Conservation (phyloP, 2,329 filamentous ascomycete genomes). For the Penicillium italicum region DNA sequence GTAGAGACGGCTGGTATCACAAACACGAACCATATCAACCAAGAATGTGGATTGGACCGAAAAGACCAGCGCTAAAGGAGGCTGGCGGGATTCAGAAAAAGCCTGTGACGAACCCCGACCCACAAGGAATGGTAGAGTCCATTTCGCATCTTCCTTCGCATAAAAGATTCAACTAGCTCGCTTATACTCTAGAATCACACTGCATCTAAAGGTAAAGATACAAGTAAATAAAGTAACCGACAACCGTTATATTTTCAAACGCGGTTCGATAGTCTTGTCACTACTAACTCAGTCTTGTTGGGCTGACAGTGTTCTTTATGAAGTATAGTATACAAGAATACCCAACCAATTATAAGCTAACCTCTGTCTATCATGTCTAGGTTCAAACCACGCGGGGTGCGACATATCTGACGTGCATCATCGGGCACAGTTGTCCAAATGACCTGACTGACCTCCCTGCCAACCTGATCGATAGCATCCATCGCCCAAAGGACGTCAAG, state of each 20-base stretch:
- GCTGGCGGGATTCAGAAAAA: too few species aligned
- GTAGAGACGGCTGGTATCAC: too few species aligned
- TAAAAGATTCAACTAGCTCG: too few species aligned
- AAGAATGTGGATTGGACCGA: too few species aligned
- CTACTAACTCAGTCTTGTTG: too few species aligned
- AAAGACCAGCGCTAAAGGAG: too few species aligned
- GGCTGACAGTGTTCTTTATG: background rate
- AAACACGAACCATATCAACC: too few species aligned
- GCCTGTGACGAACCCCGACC: too few species aligned
- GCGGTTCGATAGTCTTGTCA: too few species aligned
- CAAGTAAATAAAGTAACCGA: background rate
- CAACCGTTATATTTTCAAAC: background rate
- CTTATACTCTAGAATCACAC: too few species aligned
- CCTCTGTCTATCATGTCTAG: background rate
- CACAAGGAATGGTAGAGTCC: too few species aligned
- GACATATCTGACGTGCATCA: constrained; percentile 57
- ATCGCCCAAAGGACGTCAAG: constrained; percentile 94
- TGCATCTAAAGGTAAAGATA: background rate
- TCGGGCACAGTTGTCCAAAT: constrained; percentile 71
- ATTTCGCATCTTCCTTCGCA: too few species aligned
- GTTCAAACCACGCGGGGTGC: constrained; percentile 54
- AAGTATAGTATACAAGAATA: background rate
- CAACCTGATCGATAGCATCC: constrained; percentile 79
- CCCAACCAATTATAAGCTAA: background rate
- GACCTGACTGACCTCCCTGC: constrained; percentile 72